Conservation (phyloP, 108 stramenopile genomes). For the Nitzschia putrida region DNA sequence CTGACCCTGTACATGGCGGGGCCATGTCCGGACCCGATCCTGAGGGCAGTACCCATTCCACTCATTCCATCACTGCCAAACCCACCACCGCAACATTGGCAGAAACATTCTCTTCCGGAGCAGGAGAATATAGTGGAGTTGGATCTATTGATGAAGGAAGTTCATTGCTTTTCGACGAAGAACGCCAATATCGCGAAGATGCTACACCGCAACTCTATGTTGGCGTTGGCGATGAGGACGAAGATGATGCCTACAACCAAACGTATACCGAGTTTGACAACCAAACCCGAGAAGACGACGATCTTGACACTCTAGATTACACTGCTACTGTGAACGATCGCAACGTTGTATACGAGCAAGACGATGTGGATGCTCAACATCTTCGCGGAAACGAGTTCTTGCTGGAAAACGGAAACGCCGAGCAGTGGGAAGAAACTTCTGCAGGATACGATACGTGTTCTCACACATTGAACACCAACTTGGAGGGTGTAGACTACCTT, state of each 20-base stretch:
- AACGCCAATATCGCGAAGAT: neutral
- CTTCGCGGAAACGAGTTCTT: neutral
- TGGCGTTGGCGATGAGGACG: neutral
- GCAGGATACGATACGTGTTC: constrained; percentile 6
- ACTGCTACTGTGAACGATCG: constrained; percentile 5
- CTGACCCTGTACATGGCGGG: neutral
- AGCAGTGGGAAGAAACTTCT: constrained; percentile 16
- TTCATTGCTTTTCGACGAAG: neutral
- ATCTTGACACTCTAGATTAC: constrained; percentile 10
- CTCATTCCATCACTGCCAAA: constrained; percentile 16
- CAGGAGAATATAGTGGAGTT: neutral
- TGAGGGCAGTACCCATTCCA: constrained; percentile 4
- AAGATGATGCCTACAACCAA: neutral
- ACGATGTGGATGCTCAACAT: constrained; percentile 2
- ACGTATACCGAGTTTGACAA: constrained; percentile 14
- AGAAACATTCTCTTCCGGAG: constrained; percentile 33
- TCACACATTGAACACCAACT: constrained; percentile 20
- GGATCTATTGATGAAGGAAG: neutral
- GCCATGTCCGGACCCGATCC: neutral
- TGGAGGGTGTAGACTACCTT: constrained; percentile 24
- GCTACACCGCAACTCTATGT: neutral
- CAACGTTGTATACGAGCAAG: neutral
- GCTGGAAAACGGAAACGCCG: neutral
- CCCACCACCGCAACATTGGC: constrained; percentile 28
- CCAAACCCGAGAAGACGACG: constrained; percentile 14